These are phyloP conservation scores for Aspergillus hiratsukae DNA, from an alignment of 2,329 filamentous ascomycete species.

Conservation along the genomic window DNA sequence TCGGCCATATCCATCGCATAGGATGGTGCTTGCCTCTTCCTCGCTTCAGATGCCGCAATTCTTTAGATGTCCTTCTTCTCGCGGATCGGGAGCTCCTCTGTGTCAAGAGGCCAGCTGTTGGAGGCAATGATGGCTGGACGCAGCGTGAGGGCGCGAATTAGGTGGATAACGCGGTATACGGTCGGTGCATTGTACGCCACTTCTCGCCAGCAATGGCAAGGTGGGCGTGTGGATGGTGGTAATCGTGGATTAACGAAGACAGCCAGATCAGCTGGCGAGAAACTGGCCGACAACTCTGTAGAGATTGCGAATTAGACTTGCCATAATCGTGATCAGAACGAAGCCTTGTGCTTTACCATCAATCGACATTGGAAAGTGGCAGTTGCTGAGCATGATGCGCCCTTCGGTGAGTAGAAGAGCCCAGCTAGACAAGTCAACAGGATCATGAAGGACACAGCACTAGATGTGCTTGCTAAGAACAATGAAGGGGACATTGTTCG, in stretches of 20 bases:
- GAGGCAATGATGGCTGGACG: slow-evolving; percentile 63
- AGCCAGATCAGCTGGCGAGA: neutral
- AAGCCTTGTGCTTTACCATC: no score
- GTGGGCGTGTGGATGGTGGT: slow-evolving; percentile 78
- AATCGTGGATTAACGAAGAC: slow-evolving; percentile 60
- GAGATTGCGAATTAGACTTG: neutral
- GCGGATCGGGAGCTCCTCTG: slow-evolving; percentile 44
- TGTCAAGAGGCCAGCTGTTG: slow-evolving; percentile 50
- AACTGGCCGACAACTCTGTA: neutral
- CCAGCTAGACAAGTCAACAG: no score
- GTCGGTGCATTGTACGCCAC: slow-evolving; percentile 74
- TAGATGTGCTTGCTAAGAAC: no score
- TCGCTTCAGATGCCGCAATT: slow-evolving; percentile 62
- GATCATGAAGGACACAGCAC: no score
- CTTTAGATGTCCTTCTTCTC: slow-evolving; percentile 53
- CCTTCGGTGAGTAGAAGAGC: no score
- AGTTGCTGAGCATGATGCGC: no score
- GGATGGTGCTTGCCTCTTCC: slow-evolving; percentile 66
- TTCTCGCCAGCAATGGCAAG: slow-evolving; percentile 61
- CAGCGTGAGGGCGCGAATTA: slow-evolving; percentile 65
- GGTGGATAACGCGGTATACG: slow-evolving; percentile 58
- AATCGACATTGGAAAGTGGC: no score
- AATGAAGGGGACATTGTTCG: no score
- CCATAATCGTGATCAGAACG: no score
- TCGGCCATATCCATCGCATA: slow-evolving; percentile 60